Evolutionary conservation across 208 protist species (phyloP), one percentile per base, ranked within the genome.

Genomic region (Crithidia expoeki): DNA sequence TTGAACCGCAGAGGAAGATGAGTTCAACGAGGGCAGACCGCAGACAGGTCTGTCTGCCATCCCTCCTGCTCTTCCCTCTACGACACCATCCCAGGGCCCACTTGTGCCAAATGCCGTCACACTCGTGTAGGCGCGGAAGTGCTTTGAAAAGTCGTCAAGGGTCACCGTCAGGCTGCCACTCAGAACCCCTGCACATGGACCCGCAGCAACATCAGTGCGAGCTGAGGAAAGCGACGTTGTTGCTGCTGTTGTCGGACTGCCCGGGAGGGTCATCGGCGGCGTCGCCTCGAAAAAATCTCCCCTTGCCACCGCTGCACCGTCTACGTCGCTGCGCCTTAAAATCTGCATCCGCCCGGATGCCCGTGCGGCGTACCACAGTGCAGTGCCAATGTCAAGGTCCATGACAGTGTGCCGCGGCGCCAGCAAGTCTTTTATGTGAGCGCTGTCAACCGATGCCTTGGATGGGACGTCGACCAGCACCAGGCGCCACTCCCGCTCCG

Each of bases 341-440:
- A 75, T 42, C 62, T 96, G 90, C 91, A 96, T 89, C 44, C 89
- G 86, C 3, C 93, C 93, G 12, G 74, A 72, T 6, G 86, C 93
- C 5, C 90, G 80, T 6, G 96, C 86, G 12, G 95, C 96, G 76
- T 98, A 88, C 96, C 96, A 99, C 11, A 99, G 79, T 47, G 96
- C 97, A 0, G 90, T 92, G 56, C 93, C 97, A 66, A 99, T 98
- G 80, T 98, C 98, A 28, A 98, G 65, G 69, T 99, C 98, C 92
- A 99, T 98, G 3, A 98, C 90, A 28, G 93, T 97, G 66, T 80
- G 53, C 33, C 83, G 62, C 23, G 97, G 97, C 46, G 59, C 73
- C 16, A 98, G 72, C 17, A 98, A 74, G 32, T 79, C 72, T 19
- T 83, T 79, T 19, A 98, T 79, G 52, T 79, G 76, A 33, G 72